phyloP scores from a whole-genome alignment of 2,329 filamentous ascomycete species.

The Fusarium floridanum region DNA sequence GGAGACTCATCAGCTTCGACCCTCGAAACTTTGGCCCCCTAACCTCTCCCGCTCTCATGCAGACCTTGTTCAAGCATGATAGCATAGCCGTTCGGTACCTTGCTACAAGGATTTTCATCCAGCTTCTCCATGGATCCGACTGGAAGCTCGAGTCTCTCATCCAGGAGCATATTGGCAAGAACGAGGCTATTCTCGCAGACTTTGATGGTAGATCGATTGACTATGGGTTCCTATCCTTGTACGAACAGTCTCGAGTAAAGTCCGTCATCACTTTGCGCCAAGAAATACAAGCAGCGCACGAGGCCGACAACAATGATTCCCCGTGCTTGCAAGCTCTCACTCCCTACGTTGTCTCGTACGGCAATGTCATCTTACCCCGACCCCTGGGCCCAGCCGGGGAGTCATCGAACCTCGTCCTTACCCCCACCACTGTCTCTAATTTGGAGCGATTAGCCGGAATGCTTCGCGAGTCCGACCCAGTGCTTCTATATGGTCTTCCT shows the following conservation, averaged over 20 bases:
- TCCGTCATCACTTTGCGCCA: conserved; percentile 58
- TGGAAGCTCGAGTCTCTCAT: conserved; percentile 80
- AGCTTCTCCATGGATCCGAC: conserved; percentile 85
- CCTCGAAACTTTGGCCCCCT: conserved; percentile 73
- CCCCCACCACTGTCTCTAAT: conserved; percentile 79
- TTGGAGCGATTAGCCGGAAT: conserved; percentile 76
- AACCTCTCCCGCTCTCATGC: conserved; percentile 75
- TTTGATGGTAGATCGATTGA: conserved; percentile 85
- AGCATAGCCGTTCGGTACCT: conserved; percentile 79
- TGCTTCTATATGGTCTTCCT: conserved; percentile 84
- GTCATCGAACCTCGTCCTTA: conserved; percentile 72
- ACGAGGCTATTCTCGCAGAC: conserved; percentile 72
- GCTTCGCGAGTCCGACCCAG: conserved; percentile 76
- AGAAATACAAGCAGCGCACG: conserved; percentile 49
- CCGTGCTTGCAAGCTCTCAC: conserved; percentile 63
- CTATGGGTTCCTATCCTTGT: conserved; percentile 77
- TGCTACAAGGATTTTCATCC: conserved; percentile 83
- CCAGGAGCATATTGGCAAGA: conserved; percentile 70
- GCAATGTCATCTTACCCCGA: conserved; percentile 75
- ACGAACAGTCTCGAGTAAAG: conserved; percentile 67
- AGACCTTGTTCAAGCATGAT: conserved; percentile 74
- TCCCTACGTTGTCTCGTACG: conserved; percentile 73
- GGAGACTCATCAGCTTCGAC: conserved; percentile 85
- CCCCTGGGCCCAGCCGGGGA: conserved; percentile 63
- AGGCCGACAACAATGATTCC: conserved; percentile 16